A percentile compares a stretch with the other conserved stretches of the same genome.
phyloP scores from a whole-genome alignment of 225 moss, liverwort and hornwort genomes.

The Bryoerythrophyllum caledonicum region DNA sequence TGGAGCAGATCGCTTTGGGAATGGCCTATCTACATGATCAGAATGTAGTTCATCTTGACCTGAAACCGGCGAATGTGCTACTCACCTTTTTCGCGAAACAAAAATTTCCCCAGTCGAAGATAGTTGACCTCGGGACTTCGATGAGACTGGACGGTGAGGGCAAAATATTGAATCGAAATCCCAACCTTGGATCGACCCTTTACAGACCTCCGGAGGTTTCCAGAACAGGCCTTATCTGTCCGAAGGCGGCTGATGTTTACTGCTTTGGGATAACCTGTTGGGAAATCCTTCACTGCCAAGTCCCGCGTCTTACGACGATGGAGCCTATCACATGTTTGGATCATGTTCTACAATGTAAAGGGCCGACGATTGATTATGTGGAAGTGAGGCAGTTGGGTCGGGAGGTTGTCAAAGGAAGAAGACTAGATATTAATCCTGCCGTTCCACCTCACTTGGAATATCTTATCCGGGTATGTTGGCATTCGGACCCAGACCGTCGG shows the following conservation, averaged over 20 bases:
- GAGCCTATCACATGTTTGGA: not conserved
- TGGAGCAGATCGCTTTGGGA: not conserved
- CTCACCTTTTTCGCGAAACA: not conserved
- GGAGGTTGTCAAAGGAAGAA: not conserved
- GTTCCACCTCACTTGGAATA: not conserved
- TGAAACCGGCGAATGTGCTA: not conserved
- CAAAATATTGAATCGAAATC: not conserved
- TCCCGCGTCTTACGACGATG: not conserved
- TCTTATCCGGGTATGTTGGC: not conserved
- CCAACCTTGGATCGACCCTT: not conserved
- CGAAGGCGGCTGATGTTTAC: not conserved
- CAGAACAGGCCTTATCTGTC: fast-evolving
- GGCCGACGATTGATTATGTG: not conserved
- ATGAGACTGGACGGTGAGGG: not conserved
- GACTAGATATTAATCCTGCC: not conserved
- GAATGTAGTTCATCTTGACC: not conserved
- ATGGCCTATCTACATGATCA: not conserved
- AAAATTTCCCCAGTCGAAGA: not conserved
- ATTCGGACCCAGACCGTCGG: fast-evolving
- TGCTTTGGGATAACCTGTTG: constrained; percentile 10
- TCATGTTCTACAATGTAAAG: not conserved
- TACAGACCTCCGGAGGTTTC: not conserved
- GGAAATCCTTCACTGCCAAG: constrained; percentile 11
- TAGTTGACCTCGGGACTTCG: constrained; percentile 4
- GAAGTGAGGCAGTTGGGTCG: not conserved